Evolutionary conservation across 2,329 filamentous ascomycete genomes (phyloP), one percentile per base, ranked within the genome.

Genomic region (Atkinsonella hypoxylon): DNA sequence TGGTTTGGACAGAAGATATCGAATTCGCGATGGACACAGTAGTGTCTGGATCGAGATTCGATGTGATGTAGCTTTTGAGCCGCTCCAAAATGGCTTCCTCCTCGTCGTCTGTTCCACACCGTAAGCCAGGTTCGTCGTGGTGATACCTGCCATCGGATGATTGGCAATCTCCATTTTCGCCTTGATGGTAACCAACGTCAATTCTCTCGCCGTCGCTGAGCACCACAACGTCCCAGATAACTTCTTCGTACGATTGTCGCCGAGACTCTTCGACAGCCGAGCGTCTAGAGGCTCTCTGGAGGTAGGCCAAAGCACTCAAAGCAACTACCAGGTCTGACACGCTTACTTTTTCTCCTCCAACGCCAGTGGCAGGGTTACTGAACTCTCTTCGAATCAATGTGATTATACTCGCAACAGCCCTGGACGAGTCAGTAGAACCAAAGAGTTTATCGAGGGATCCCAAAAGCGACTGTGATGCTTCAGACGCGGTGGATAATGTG

Each of bases 211-310:
- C 78, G 57, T 81, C 72, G 52, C 77, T 74, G 15, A 83, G 66
- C 0, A 85, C 77, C 8, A 85, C 79, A 3, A 84, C 76, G 58
- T 85, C 82, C 81, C 82, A 85, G 9, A 85, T 69, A 2, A 79
- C 65, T 54, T 83, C 77, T 51, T 82, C 78, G 17, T 70, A 69
- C 11, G 68, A 67, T 8, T 72, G 65, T 1, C 70, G 67, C 22
- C 68, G 66, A 7, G 62, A 64, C 56, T 81, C 76, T 45, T 76
- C 71, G 18, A 76, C 72, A 7, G 74, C 69, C 32, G 72, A 67
- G 42, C 70, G 74, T 48, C 71, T 71, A 53, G 78, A 82, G 59
- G 72, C 74, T 49, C 72, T 70, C 59, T 84, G 82, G 20, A 85
- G 64, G 51, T 82, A 80, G 4, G 80, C 79, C 51, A 85, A 65